Conservation (phyloP, 2,329 filamentous ascomycete genomes). For the Ophiocordyceps australis region DNA sequence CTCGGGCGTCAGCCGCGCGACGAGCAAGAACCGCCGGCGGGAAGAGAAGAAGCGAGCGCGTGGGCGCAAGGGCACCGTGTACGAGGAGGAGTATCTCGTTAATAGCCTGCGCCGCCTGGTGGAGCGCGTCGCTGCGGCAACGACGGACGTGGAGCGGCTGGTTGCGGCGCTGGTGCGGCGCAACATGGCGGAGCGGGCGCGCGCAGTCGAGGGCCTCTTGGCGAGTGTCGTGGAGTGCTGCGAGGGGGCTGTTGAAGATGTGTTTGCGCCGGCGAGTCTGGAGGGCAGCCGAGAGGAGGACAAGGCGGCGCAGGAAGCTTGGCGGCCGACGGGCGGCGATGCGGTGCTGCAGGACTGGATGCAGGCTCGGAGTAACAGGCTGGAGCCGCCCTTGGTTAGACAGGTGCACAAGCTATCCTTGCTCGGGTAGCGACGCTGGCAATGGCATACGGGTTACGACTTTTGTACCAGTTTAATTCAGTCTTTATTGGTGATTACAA, state of each 20-base stretch:
- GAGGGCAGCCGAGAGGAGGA: slow-evolving; percentile 7
- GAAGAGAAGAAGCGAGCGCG: slow-evolving; percentile 92
- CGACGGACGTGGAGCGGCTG: slow-evolving; percentile 55
- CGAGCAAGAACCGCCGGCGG: slow-evolving; percentile 69
- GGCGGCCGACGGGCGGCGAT: slow-evolving; percentile 26
- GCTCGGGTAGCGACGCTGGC: no score
- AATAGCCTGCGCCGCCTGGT: slow-evolving; percentile 72
- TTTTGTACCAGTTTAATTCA: no score
- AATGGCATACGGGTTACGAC: no score
- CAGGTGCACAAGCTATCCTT: slow-evolving; percentile 30
- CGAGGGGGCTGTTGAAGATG: slow-evolving; percentile 45
- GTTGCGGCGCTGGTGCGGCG: slow-evolving; percentile 62
- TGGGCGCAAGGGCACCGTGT: slow-evolving; percentile 91
- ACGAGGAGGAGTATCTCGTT: slow-evolving; percentile 93
- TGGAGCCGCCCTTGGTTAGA: slow-evolving; percentile 29
- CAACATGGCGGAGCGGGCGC: slow-evolving; percentile 74
- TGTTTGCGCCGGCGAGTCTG: slow-evolving; percentile 28
- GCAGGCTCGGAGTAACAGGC: slow-evolving; percentile 22
- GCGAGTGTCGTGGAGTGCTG: slow-evolving; percentile 58
- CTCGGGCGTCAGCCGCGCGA: slow-evolving; percentile 59
- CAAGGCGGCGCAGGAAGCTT: slow-evolving; percentile 5
- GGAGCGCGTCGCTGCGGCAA: slow-evolving; percentile 58
- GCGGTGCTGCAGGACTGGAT: slow-evolving; percentile 33
- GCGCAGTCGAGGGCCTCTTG: slow-evolving; percentile 57
- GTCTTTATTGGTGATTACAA: no score